Evolutionary conservation across 179 eudicot genomes (phyloP).

Genomic region (Actinidia arguta): DNA sequence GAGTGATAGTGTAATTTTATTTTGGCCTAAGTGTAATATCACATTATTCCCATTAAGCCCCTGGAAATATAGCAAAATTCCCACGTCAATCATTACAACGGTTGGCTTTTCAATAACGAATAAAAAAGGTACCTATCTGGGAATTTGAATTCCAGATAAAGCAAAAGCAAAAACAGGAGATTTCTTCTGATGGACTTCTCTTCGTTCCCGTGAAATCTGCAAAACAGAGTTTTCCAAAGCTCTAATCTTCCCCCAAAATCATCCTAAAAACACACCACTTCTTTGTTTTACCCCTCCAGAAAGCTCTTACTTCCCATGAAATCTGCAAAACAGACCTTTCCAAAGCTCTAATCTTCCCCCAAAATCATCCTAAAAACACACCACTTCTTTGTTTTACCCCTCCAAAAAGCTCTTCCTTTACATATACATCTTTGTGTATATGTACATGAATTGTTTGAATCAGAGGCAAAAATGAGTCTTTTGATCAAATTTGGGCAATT

Average conservation of each 20-base stretch:
- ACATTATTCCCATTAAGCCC: constrained; percentile 1
- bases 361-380: neutral
- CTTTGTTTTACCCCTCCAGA: neutral
- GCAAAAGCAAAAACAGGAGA: constrained; percentile 22
- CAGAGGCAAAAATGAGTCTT: neutral
- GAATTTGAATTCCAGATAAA: constrained; percentile 31
- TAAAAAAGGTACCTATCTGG: constrained; percentile 6
- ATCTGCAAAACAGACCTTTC: constrained; percentile 12
- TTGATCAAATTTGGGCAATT: neutral
- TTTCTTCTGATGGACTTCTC: constrained; percentile 17
- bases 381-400: neutral
- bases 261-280: neutral
- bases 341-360: constrained; percentile 2
- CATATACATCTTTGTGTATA: neutral
- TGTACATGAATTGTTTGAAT: neutral
- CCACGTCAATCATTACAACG: constrained; percentile 18
- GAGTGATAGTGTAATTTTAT: neutral
- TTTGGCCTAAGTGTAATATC: no score
- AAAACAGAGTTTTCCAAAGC: constrained; percentile 6
- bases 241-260: constrained; percentile 3
- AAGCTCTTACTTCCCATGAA: constrained; percentile 4
- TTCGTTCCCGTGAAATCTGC: constrained; percentile 4
- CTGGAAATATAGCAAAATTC: neutral
- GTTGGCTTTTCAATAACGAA: constrained; percentile 15
- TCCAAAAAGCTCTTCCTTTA: neutral